Evolutionary conservation across 768 basidiomycete species (phyloP), one percentile per base, ranked within the genome.

Genomic region (Suillus clintonianus): DNA sequence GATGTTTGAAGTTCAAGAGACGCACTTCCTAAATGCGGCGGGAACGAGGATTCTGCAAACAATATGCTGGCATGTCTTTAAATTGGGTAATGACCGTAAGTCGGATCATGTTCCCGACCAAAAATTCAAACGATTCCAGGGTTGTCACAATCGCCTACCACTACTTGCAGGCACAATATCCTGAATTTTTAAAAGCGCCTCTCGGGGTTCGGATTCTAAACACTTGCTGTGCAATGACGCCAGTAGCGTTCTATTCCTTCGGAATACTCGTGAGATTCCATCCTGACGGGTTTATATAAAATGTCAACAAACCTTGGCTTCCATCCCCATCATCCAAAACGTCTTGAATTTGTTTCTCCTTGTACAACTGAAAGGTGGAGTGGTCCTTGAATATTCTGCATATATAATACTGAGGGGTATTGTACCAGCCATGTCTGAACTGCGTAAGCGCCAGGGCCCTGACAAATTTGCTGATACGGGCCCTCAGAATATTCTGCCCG

Each of bases 391-490:
- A 57, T 19, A 10, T 27, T 57, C 6, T 17, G 5, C 24, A 27
- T 41, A 27, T 27, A 41, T 2, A 27, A n/a, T 19, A 19, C 56
- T 57, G 10, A 41, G 15, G 15, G 27, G 4, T 24, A 45, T 30
- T 15, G 19, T 34, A 32, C 6, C 19, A 41, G n/a, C 11, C 34
- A 63, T 70, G 61, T 65, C 62, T 13, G 45, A 53, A 42, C 24
- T 69, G 48, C 67, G 61, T 36, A 56, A 62, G 37, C 69, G 69
- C 27, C 61, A 64, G 30, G n/a, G 51, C 19, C 19, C 45, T 41
- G 56, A 39, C 56, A 41, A 57, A 30, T 27, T 30, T 41, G 11
- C 11, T 41, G 56, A 57, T 14, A 57, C 17, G 4, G 56, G 6
- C 27, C 17, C 39, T 41, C 37, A 41, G 9, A 57, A 57, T 27